Percentiles rank a stretch among this genome's conserved stretches.
Evolutionary conservation across 2,329 filamentous ascomycete species (phyloP).

Genomic region (Ophiostoma tasmaniense): DNA sequence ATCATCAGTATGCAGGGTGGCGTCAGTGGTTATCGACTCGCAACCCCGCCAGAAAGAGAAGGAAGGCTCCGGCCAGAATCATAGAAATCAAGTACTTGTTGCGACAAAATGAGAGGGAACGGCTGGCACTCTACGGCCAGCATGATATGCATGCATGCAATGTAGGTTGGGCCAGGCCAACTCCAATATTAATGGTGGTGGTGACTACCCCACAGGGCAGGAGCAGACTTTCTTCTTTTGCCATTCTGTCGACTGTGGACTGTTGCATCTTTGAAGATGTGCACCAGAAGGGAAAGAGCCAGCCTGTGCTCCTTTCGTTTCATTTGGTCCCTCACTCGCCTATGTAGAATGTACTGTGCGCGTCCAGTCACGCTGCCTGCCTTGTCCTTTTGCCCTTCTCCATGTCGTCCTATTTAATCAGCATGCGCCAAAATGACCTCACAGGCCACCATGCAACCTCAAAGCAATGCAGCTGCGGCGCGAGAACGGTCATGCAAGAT

Average conservation of each 20-base stretch:
- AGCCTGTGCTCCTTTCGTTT: not conserved
- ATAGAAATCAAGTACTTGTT: not conserved
- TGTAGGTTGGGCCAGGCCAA: slow-evolving; percentile 3
- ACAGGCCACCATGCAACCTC: not conserved
- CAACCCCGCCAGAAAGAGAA: slow-evolving; percentile 4
- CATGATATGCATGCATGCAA: not conserved
- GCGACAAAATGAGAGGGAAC: slow-evolving; percentile 12
- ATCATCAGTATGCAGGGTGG: not conserved
- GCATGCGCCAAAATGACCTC: not conserved
- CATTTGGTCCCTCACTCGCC: not conserved
- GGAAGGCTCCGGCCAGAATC: slow-evolving; percentile 4
- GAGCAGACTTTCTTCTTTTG: not conserved
- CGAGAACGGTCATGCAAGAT: not conserved
- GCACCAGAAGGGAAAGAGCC: not conserved
- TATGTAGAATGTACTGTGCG: not conserved
- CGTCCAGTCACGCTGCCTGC: not conserved
- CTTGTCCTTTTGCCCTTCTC: not conserved
- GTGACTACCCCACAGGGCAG: slow-evolving; percentile 14
- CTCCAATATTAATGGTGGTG: not conserved
- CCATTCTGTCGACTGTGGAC: too few relatives aligned
- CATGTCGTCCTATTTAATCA: not conserved
- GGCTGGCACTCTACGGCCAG: slow-evolving; percentile 9
- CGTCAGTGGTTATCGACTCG: not conserved
- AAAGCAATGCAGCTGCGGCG: not conserved
- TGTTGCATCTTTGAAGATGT: not conserved